Evolutionary conservation across 1,284 basidiomycete species (phyloP).

Genomic region (Uromyces viciae-fabae): DNA sequence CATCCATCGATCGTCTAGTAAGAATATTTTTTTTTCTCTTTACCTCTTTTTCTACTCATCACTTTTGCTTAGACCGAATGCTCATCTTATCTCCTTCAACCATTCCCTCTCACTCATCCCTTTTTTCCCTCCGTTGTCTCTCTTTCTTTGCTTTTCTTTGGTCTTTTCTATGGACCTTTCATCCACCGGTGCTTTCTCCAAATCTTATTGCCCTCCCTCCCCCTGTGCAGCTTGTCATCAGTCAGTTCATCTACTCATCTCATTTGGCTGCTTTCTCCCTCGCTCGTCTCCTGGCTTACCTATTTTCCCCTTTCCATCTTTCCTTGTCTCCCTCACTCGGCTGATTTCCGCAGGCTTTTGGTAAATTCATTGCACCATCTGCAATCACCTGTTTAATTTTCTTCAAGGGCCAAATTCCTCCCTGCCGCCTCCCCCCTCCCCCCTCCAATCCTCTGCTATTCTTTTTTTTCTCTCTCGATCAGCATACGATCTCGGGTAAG

Average conservation of each 20-base stretch:
- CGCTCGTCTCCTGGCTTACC: slow-evolving; percentile 22
- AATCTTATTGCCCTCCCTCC: neutral
- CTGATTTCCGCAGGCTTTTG: neutral
- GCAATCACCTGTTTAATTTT: neutral
- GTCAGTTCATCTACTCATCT: neutral
- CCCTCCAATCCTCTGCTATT: neutral
- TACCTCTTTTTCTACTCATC: no score
- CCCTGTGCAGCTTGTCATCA: neutral
- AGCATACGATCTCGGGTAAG: neutral
- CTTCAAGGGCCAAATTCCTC: neutral
- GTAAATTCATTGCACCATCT: neutral
- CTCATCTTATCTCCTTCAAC: no score
- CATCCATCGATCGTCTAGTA: no score
- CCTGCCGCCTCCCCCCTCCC: neutral
- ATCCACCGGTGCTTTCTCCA: no score
- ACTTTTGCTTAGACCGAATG: no score
- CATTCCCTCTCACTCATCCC: neutral
- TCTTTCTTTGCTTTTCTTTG: no score
- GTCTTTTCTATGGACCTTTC: no score
- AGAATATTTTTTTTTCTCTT: no score
- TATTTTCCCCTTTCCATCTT: neutral
- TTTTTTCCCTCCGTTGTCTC: no score
- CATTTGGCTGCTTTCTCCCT: neutral
- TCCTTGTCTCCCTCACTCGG: neutral
- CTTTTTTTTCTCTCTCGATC: no score